Evolutionary conservation across 345 rosid genomes (phyloP), one percentile per base, ranked within the genome.

Genomic region (Eucalyptus polyanthemos): DNA sequence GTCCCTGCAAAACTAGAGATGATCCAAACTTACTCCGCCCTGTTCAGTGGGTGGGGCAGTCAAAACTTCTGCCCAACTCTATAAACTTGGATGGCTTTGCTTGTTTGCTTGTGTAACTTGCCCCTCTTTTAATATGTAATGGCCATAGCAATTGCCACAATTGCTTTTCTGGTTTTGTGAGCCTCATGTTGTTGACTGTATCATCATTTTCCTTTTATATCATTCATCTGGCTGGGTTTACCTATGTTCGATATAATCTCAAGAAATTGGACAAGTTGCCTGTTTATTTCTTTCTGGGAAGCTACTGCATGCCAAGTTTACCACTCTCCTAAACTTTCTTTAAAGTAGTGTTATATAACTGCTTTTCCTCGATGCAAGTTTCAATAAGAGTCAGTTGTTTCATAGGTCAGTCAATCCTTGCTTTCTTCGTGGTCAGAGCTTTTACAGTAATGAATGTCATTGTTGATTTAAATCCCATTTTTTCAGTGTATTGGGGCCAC

Each of bases 401-500:
- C 27, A 72, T 72, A 19, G 81, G 45, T 72, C 29, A 22, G 47
- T 76, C 47, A 22, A 42, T 21, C 29, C 47, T 76, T 40, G 67
- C 88, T 87, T 87, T 54, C 88, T 34, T 29, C 31, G 56, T 14
- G n/a, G 65, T 87, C 44, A 37, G 88, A 87, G 27, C 27, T 87
- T 87, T 50, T n/a, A 29, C 19, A 14, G 50, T 14, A 21, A 17
- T 88, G 27, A 47, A 3, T 88, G 50, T 85, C 27, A 45, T 88
- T 7, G 58, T 21, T 37, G 58, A 80, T 72, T 56, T 4, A 29
- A 65, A 37, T 88, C 86, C 54, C 47, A 85, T 50, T 91, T 34
- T 24, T 92, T 92, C 94, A 98, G 99, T 98, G 99, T 93, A 98
- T 98, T 93, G 99, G 99, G 89, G 99, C 99, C 80, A 98, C 99